Base-by-base conservation (phyloP, 2,329 filamentous ascomycete species). In the Aspergillus glaucus region DNA sequence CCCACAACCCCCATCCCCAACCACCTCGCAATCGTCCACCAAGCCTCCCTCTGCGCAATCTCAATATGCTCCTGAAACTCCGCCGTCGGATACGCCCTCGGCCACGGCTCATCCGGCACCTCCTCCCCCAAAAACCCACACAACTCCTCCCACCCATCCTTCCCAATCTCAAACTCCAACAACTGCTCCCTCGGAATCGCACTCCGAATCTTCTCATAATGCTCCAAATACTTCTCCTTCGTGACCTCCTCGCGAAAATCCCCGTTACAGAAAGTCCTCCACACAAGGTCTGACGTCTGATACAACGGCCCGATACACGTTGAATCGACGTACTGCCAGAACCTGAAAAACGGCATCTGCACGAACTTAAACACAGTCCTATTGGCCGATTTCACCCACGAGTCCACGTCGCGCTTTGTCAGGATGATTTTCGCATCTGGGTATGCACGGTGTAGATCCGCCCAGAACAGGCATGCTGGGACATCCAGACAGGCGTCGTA, bases 111-210 rank as follows among this genome's bases (percentile, higher is more conserved):
- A 15, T 61, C 49, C 1, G 71, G 69, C 3, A 68, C 55, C 6
- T 63, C 55, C 32, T 65, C 68, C 0, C 60, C 66, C 37, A 74
- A 45, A 44, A 75, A 73, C 48, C 63, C 51, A 52, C 73, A 76
- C 21, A 78, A 57, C 8, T 70, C 69, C 32, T 61, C 64, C 74
- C 74, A 77, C 1, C 71, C 73, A 32, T 75, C 66, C 28, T 63
- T 48, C 1, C 62, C 51, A 8, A 19, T 43, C 44, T 60, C 48
- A 42, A 55, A 69, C 47, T 68, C 62, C 32, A 65, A 48, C 28
- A 66, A 39, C 12, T 53, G 50, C 15, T 60, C 55, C 12, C 46
- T 42, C 4, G 59, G 50, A n/a, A 63, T 51, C 8, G 58, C 48
- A 2, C 32, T 15, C 15, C 56, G 50, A 2, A 64, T 54, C 6